These are phyloP conservation scores for Encephalitozoon intestinalis DNA, from an alignment of 371 early-diverging fungal species.

Conservation along the genomic window DNA sequence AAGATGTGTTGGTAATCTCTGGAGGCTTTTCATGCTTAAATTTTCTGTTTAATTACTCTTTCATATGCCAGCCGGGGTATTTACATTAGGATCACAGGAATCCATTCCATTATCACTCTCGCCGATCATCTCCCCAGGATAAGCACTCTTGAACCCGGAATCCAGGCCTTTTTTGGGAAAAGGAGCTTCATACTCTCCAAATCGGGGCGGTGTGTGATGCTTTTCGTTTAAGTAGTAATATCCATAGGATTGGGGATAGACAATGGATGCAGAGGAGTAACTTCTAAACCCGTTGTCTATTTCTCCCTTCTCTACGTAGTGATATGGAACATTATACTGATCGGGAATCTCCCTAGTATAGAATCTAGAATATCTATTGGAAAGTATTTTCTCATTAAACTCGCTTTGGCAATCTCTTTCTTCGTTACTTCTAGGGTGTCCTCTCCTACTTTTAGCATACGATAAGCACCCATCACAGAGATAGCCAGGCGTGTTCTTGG, in stretches of 20 bases:
- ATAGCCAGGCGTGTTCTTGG: not conserved
- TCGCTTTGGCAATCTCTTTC: not conserved
- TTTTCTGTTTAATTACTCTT: not conserved
- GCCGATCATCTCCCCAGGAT: not conserved
- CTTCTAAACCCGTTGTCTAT: not conserved
- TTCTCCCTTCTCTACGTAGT: not conserved
- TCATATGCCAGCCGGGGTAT: not conserved
- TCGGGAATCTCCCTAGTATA: not conserved
- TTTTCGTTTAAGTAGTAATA: not conserved
- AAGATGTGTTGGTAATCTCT: not conserved
- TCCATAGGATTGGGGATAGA: not conserved
- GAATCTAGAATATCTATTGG: not conserved
- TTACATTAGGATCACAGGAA: not conserved
- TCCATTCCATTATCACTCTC: not conserved
- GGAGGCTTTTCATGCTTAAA: not conserved
- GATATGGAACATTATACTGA: not conserved
- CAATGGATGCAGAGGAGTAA: not conserved
- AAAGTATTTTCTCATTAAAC: not conserved
- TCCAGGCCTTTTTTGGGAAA: not conserved
- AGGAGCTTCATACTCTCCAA: not conserved
- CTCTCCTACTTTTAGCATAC: conserved; percentile 4
- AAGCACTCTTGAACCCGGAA: not conserved
- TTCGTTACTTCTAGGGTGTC: not conserved
- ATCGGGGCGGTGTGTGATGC: not conserved
- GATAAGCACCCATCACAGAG: conserved; percentile 27